Base-by-base conservation (phyloP, 495 filamentous ascomycete genomes). In the Penicillium turbatum region DNA sequence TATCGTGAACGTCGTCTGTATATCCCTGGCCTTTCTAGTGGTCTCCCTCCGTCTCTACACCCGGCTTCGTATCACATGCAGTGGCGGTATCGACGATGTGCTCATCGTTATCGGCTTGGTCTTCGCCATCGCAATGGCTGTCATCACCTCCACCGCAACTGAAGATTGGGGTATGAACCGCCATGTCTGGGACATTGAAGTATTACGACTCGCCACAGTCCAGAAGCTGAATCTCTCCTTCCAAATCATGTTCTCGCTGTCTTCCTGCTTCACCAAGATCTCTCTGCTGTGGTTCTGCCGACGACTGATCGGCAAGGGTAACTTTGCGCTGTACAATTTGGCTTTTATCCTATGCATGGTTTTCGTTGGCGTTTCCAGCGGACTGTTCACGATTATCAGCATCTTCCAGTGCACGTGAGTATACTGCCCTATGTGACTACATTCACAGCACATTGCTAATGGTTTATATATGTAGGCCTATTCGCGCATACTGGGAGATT, bases 391-490 rank as follows among this genome's bases (percentile, higher is more conserved):
- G 6, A 59, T 79, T 37, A 60, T 81, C 27, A 72, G 66, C 21
- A 70, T 85, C 24, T 81, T 81, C 53, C 79, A 81, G 55, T 86
- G 82, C 74, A 63, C 63, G 82, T 83, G 58, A 58, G 78, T 70
- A 16, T 12, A 16, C 12, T 38, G 6, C 9, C 24, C 15, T 5
- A 5, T 35, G 29, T 41, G 52, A 8, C 37, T 2, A 9, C 32
- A 30, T 6, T 10, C 24, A 9, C 1, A 1, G 19, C 0, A 2
- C 24, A 12, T 38, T 48, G 50, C 40, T 52, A 39, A 63, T 19
- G 32, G 44, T 50, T 45, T 12, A 9, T 34, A n/a, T n/a, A n/a
- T n/a, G n/a, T n/a, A 84, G 81, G 9, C 81, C 83, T 6, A 60
- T 81, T 42, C 66, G 72, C 51, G 72, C 75, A 31, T 83, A 74